A percentile compares a stretch with the other conserved stretches of the same genome.
phyloP scores from a whole-genome alignment of 2,329 filamentous ascomycete species.

The Aspergillus fructus region DNA sequence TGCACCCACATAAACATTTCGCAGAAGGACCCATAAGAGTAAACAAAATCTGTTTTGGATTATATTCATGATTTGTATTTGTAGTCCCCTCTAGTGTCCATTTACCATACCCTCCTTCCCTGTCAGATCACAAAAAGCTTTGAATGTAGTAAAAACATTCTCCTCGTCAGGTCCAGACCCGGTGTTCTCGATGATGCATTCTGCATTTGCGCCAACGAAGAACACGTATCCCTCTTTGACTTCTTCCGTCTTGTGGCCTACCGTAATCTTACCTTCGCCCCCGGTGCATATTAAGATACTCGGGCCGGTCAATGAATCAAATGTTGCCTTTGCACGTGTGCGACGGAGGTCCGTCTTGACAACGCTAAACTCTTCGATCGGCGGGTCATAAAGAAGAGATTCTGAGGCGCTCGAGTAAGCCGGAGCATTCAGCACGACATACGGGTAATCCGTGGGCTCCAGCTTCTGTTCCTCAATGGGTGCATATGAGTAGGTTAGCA shows the following conservation, averaged over 20 bases:
- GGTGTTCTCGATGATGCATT: constrained; percentile 71
- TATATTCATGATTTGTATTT: background rate
- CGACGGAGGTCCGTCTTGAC: constrained; percentile 73
- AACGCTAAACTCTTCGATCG: constrained; percentile 94
- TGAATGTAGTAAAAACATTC: constrained; percentile 81
- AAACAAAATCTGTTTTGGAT: background rate
- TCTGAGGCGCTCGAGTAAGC: constrained; percentile 77
- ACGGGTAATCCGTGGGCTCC: constrained; percentile 79
- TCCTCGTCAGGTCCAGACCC: constrained; percentile 53
- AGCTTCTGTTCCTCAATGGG: constrained; percentile 96
- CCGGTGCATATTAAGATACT: constrained; percentile 90
- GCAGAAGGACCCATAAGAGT: background rate
- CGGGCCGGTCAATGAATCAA: constrained; percentile 82
- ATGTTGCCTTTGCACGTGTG: constrained; percentile 75
- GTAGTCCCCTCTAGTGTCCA: constrained; percentile 25
- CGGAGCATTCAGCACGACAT: constrained; percentile 74
- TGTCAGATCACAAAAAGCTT: constrained; percentile 86
- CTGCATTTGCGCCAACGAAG: constrained; percentile 85
- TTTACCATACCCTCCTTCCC: constrained; percentile 43
- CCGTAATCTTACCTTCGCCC: constrained; percentile 78
- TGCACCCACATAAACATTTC: background rate
- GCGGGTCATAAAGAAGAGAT: constrained; percentile 81
- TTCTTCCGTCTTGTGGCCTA: constrained; percentile 77
- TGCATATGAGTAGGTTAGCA: constrained; percentile 94
- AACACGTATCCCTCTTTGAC: constrained; percentile 72